Base-by-base conservation (phyloP, 768 basidiomycete species). In the Hysterangium stoloniferum region DNA sequence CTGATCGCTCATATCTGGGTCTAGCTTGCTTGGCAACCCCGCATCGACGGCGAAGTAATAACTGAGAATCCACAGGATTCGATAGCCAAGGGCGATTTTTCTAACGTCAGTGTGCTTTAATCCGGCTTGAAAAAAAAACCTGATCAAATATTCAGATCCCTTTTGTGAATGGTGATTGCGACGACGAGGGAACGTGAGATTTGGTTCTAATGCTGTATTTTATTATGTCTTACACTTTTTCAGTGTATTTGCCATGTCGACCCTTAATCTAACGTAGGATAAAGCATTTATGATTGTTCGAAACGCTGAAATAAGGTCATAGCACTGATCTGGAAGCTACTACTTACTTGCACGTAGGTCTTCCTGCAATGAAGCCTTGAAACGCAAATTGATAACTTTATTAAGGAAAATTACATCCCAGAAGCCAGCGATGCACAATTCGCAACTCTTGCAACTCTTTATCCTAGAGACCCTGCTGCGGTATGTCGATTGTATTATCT, bases 121-220 rank as follows among this genome's bases (percentile, higher is more conserved):
- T 75, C 64, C 0, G 76, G 76, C 67, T 40, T 27, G 19, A 66
- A 37, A 54, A 58, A 34, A 40, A 24, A 4, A 4, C n/a, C 25
- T 4, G 0, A 31, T 29, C 31, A 36, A 47, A 36, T 35, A 19
- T 8, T 13, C 24, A 40, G 15, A 27, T 42, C 20, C 40, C 25
- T 4, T 15, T 34, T 15, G 25, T 55, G 1, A 2, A 36, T 70
- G 76, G 76, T 15, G 71, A 77, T 53, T 71, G 69, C 53, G 77
- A 81, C 44, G 81, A 82, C 48, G 81, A 83, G 58, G 81, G 79
- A 5, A 78, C 79, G 6, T 47, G 54, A 54, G 54, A 22, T 25
- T 17, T 3, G 9, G n/a, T n/a, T 29, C 32, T 12, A 27, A 11
- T 49, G 8, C 19, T 33, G 20, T 1, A n/a, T 46, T 49, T 9